Conservation (phyloP, 2,329 filamentous ascomycete species). For the Xylariaceae sp. region DNA sequence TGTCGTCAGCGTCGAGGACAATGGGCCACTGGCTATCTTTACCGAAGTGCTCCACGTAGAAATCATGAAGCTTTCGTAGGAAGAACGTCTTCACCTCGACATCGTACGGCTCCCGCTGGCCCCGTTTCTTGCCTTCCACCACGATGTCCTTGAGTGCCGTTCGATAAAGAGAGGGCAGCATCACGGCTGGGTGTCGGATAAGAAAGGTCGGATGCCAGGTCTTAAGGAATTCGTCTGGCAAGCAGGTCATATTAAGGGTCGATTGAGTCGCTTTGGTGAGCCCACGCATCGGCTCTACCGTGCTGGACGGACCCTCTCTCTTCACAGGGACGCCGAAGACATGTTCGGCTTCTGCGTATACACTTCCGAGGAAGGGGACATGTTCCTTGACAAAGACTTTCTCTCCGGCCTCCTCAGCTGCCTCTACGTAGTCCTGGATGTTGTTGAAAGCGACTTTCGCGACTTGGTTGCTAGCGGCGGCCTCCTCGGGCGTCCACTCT, state of each 20-base stretch:
- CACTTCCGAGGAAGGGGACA: conserved; percentile 10
- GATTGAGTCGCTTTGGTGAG: conserved; percentile 12
- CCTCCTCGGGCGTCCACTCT: conserved; percentile 9
- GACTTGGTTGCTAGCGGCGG: neutral
- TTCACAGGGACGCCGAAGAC: neutral
- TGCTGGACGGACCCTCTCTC: neutral
- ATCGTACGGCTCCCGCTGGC: conserved; percentile 9
- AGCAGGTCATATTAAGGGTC: conserved; percentile 11
- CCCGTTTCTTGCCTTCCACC: conserved; percentile 5
- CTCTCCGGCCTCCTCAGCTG: conserved; percentile 12
- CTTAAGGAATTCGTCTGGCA: conserved; percentile 20
- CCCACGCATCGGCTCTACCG: neutral
- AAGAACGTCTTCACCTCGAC: conserved; percentile 15
- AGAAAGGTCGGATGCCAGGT: conserved; percentile 20
- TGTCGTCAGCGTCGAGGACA: conserved; percentile 21
- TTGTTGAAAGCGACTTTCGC: conserved; percentile 6
- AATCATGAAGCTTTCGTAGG: conserved; percentile 10
- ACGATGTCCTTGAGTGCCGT: conserved; percentile 7
- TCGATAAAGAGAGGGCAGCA: conserved; percentile 19
- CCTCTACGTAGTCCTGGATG: conserved; percentile 16
- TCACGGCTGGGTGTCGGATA: conserved; percentile 20
- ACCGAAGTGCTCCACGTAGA: conserved; percentile 13
- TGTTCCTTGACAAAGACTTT: conserved; percentile 20
- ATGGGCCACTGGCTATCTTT: conserved; percentile 16
- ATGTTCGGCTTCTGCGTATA: conserved; percentile 7